phyloP scores from a whole-genome alignment of 306 rosid species.

The Ormosia semicastrata region DNA sequence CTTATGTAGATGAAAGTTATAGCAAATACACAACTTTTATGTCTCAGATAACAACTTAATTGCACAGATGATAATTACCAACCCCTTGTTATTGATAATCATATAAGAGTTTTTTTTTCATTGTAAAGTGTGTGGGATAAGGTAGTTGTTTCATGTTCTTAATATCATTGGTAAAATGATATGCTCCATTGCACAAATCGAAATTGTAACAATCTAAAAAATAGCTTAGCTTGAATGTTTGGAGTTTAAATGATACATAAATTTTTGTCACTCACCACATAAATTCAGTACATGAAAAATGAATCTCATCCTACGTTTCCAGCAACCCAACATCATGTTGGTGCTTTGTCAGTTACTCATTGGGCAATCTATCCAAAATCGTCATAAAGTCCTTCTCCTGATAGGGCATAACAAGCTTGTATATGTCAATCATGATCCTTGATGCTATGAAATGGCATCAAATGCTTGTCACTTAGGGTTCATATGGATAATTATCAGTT shows the following conservation, averaged over 20 bases:
- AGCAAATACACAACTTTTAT: conserved; percentile 28
- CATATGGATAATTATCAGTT: too few species aligned
- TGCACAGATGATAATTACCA: conserved; percentile 12
- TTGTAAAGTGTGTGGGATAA: not conserved
- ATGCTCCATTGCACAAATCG: conserved; percentile 25
- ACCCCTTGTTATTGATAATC: not conserved
- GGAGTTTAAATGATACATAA: conserved; percentile 46
- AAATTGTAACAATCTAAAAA: conserved; percentile 44
- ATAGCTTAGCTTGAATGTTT: conserved; percentile 27
- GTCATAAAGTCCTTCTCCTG: conserved; percentile 89
- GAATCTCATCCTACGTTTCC: not conserved
- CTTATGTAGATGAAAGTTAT: conserved; percentile 53
- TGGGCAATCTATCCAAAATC: conserved; percentile 96
- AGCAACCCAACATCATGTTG: conserved; percentile 40
- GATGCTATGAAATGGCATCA: conserved; percentile 97
- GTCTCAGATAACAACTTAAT: conserved; percentile 30
- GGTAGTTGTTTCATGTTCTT: not conserved
- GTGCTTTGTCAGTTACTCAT: conserved; percentile 74
- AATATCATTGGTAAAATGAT: not conserved
- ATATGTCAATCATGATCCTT: conserved; percentile 99
- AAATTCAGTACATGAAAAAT: conserved; percentile 37
- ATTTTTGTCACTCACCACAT: conserved; percentile 34
- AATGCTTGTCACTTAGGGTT: too few species aligned
- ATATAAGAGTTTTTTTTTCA: not conserved
- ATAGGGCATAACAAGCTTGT: conserved; percentile 95